Evolutionary conservation across 129 eudicot species (phyloP), one percentile per base, ranked within the genome.

Genomic region (Pseudognaphalium luteoalbum): DNA sequence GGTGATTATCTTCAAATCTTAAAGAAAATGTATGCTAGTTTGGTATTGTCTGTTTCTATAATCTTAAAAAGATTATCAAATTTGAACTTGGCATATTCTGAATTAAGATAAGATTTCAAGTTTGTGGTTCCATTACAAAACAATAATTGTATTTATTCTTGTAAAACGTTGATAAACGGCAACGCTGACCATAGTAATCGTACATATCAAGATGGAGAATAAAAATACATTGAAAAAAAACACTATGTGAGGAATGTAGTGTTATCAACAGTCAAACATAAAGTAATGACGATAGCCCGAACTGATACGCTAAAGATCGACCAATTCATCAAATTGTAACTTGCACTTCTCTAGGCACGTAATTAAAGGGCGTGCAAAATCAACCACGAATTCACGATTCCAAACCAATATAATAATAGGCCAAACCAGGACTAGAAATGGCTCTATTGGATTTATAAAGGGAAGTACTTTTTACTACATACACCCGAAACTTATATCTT

Each of bases 11-110:
- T 69, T 77, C 1, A 4, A 21, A n/a, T 63, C 32, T 28, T 56
- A 12, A 51, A 19, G 30, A 41, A 22, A 54, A 17, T 33, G 52
- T 76, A 66, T 33, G 54, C 35, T 65, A n/a, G 58, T 76, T 35
- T 29, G 19, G 47, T 39, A 77, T 28, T 35, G 7, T 68, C 20
- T 67, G n/a, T 37, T 6, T 35, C 41, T 20, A 47, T 50, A 7
- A 25, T 29, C 33, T 29, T 12, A 10, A 5, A 75, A 28, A 47
- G 35, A 47, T 29, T 28, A 65, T 47, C 62, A 47, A 42, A 28
- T 7, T 19, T 17, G 1, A 52, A 68, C 7, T 41, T 42, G 17
- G 8, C 42, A 3, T 42, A 8, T 3, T 25, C n/a, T n/a, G 9
- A 47, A 39, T 25, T 11, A 41, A 41, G 35, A 41, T 42, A 52